Base-by-base conservation (phyloP, 2,329 filamentous ascomycete species). In the Penicillium janthinellum region DNA sequence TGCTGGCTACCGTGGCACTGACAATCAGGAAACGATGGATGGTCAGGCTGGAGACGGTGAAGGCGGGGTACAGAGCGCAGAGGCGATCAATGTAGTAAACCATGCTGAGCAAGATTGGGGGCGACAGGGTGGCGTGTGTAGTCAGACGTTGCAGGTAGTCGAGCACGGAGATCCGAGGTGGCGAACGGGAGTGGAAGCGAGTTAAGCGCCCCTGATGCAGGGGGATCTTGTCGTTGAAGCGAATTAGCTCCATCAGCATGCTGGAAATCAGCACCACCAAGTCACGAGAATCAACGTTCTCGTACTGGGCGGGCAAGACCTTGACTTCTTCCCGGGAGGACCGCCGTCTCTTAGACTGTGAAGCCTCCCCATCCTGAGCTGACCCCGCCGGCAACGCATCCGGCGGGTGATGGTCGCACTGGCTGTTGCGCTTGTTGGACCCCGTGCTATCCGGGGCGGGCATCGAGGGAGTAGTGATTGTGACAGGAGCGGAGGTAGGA, bases 21-120 rank as follows among this genome's bases (percentile, higher is more conserved):
- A 94, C 95, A 67, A 99, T 99, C 10, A 99, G 84, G 72, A 98
- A 99, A 8, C 95, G 92, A 79, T 99, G 95, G 3, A 99, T 94
- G 0, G 95, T 99, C 20, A 99, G 83, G 49, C 92, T 96, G 73
- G 93, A 96, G 68, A 99, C 96, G 31, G 93, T 97, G 75, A 99
- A 99, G 49, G 94, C 90, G 3, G 91, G 90, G 74, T 97, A 99
- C 60, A 96, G 82, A 11, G 91, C 89, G 77, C 94, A 99, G 22
- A 99, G 84, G 35, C 92, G 89, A 78, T 99, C 95, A 70, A 99
- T 98, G 72, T 98, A 99, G 74, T 96, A 99, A 58, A 99, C 95
- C 92, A 99, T 98, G 68, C 93, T 95, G 38, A 99, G 86, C n/a
- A 99, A 83, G 53, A 99, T 89, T 0, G 95, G 94, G 12, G 95